These are phyloP conservation scores for Candida andamanensis DNA, from an alignment of 805 yeast species.

Conservation along the genomic window DNA sequence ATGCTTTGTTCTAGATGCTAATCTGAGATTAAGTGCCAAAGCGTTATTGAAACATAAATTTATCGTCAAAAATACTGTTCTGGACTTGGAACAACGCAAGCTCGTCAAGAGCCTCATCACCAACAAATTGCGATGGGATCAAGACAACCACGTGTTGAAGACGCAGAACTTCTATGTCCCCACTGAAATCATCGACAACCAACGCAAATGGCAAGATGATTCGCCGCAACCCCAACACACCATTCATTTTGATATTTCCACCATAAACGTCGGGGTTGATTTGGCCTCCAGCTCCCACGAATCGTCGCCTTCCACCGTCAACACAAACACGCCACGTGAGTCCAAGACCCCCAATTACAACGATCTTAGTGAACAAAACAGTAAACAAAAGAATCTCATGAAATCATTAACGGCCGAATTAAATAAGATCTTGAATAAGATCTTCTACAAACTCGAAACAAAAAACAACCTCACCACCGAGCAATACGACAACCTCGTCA, in stretches of 20 bases:
- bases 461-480: slow-evolving; percentile 25
- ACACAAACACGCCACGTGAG: background rate
- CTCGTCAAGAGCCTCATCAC: slow-evolving; percentile 27
- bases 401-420: slow-evolving; percentile 21
- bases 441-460: slow-evolving; percentile 34
- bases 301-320: slow-evolving; percentile 13
- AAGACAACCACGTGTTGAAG: slow-evolving; percentile 28
- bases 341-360: slow-evolving; percentile 6
- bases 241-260: slow-evolving; percentile 34
- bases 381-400: slow-evolving; percentile 15
- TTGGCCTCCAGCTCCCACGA: slow-evolving; percentile 19
- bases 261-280: slow-evolving; percentile 17
- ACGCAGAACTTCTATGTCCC: slow-evolving; percentile 31
- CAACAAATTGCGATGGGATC: slow-evolving; percentile 34
- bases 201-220: slow-evolving; percentile 22
- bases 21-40: slow-evolving; percentile 25
- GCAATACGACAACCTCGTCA: slow-evolving; percentile 33
- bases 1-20: slow-evolving; percentile 32
- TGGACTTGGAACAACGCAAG: slow-evolving; percentile 9
- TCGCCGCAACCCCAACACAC: slow-evolving; percentile 8
- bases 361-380: slow-evolving; percentile 5
- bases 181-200: slow-evolving; percentile 31
- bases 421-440: slow-evolving; percentile 34
- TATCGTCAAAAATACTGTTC: slow-evolving; percentile 16
- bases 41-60: slow-evolving; percentile 30